Evolutionary conservation across 148 eudicot genomes (phyloP).

Genomic region (Rhododendron molle): DNA sequence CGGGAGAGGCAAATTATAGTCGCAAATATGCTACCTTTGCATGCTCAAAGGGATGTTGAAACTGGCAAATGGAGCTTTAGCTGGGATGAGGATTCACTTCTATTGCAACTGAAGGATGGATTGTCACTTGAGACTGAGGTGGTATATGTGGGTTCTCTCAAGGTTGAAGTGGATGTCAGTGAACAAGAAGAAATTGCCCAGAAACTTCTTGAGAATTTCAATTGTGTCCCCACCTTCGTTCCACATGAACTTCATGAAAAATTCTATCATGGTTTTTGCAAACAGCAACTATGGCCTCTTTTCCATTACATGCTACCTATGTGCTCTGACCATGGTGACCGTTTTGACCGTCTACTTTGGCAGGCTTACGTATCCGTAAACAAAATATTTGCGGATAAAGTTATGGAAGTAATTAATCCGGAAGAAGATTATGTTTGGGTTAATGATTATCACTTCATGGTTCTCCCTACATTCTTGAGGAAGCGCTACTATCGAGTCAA

Average conservation of each 20-base stretch:
- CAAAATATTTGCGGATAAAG: conserved; percentile 68
- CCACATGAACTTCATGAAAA: conserved; percentile 44
- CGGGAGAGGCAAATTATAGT: conserved; percentile 60
- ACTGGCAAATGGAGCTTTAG: conserved; percentile 56
- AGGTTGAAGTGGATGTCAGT: conserved; percentile 49
- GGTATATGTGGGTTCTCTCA: conserved; percentile 66
- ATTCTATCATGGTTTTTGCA: conserved; percentile 65
- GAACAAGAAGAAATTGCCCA: conserved; percentile 69
- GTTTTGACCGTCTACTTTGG: conserved; percentile 70
- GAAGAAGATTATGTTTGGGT: conserved; percentile 75
- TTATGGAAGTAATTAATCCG: conserved; percentile 68
- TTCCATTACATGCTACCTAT: conserved; percentile 82
- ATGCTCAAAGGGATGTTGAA: conserved; percentile 44
- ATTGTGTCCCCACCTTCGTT: conserved; percentile 70
- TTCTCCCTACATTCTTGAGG: conserved; percentile 67
- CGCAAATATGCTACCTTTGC: conserved; percentile 59
- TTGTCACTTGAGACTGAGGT: conserved; percentile 53
- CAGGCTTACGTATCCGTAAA: conserved; percentile 78
- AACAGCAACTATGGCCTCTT: conserved; percentile 78
- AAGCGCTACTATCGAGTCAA: conserved; percentile 60
- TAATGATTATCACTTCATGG: conserved; percentile 73
- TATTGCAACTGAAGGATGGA: conserved; percentile 57
- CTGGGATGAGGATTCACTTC: conserved; percentile 56
- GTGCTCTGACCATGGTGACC: conserved; percentile 70
- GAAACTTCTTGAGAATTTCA: conserved; percentile 50